phyloP scores from a whole-genome alignment of 257 asterid species.

The Solanum sitiens region DNA sequence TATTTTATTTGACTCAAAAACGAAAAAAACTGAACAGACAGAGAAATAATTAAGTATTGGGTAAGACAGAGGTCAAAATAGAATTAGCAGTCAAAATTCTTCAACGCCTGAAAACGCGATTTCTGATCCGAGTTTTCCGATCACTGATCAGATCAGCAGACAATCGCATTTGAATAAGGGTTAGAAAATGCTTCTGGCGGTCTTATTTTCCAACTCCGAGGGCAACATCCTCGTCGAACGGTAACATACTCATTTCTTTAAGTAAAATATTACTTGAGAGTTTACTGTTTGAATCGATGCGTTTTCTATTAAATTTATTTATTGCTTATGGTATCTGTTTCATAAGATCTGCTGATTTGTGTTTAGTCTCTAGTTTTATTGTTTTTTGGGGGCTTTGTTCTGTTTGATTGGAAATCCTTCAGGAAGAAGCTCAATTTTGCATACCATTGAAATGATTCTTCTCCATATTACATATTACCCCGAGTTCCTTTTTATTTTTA shows the following conservation, averaged over 20 bases:
- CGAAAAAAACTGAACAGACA: not conserved
- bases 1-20: not conserved
- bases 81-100: not conserved
- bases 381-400: not conserved
- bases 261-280: not conserved
- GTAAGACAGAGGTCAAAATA: not conserved
- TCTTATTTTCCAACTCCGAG: conserved; percentile 82
- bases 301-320: not conserved
- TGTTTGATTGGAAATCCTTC: not conserved
- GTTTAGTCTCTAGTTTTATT: not conserved
- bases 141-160: not conserved
- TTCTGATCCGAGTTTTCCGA: not conserved
- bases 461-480: not conserved
- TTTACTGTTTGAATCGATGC: not conserved
- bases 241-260: conserved; percentile 13
- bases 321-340: not conserved
- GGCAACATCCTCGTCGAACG: conserved; percentile 98
- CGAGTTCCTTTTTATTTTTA: not conserved
- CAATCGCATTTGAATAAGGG: not conserved
- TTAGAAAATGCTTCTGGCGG: conserved; percentile 69
- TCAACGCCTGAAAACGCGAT: not conserved
- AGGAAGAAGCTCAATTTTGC: not conserved
- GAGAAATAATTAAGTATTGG: not conserved
- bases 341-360: not conserved
- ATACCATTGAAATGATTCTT: not conserved